These are phyloP conservation scores for Stentor coeruleus DNA, from an alignment of 73 alveolate species.

Conservation along the genomic window DNA sequence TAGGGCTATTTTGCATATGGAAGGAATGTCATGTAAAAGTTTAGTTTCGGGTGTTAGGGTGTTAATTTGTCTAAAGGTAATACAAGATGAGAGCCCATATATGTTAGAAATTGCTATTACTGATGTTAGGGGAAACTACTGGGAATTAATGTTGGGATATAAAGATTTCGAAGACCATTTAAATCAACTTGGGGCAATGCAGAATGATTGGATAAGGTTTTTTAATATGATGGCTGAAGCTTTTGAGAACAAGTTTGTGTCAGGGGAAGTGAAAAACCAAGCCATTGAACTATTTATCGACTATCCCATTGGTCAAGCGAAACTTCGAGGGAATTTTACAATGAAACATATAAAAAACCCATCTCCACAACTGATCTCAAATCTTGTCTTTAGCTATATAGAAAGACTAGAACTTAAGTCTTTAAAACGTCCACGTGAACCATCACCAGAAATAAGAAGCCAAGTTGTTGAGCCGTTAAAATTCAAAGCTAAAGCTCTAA, in stretches of 20 bases:
- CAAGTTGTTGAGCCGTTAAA: not conserved
- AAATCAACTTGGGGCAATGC: not conserved
- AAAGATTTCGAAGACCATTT: not conserved
- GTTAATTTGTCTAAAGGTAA: not conserved
- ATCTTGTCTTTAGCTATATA: conserved; percentile 4
- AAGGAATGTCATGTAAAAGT: not conserved
- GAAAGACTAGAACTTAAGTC: not conserved
- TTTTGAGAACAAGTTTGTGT: not conserved
- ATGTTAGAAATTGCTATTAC: conserved; percentile 6
- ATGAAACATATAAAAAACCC: not conserved
- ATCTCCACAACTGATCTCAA: not conserved
- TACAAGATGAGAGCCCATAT: not conserved
- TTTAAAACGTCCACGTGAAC: conserved; percentile 2
- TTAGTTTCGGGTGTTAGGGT: not conserved
- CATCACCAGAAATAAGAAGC: not conserved
- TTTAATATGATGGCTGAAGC: not conserved
- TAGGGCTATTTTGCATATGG: not conserved
- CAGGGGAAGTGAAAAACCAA: not conserved
- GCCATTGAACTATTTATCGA: not conserved
- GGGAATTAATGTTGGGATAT: not conserved
- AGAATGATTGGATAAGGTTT: not conserved
- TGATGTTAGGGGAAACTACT: conserved; percentile 16
- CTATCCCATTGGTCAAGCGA: conserved; percentile 19
- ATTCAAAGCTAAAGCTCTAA: not conserved
- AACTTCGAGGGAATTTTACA: not conserved